Evolutionary conservation across 202 grass and related monocot species (phyloP), one percentile per base, ranked within the genome.

Genomic region (Panicum virgatum): DNA sequence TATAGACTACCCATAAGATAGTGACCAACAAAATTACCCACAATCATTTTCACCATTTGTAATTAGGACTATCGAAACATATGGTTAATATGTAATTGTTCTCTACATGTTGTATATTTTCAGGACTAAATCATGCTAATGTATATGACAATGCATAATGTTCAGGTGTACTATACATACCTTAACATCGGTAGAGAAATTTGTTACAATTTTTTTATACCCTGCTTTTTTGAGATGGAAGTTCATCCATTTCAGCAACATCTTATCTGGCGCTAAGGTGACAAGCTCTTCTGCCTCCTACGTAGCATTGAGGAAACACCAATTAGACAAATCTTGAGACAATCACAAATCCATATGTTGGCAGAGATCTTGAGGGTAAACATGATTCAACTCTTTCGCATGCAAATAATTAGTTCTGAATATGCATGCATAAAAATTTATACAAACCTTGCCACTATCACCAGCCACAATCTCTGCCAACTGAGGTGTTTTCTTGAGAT

Each of bases 191-290:
- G 83, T 88, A 39, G 91, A 94, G 86, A 94, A 94, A 85, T 93
- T 93, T 56, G 83, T 88, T 26, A 93, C 86, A 60, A 88, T 88
- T 81, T 93, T 90, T 20, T 84, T 90, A 53, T 93, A 93, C 61
- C 91, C 91, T 60, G 85, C 88, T 88, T 93, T 93, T 80, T 93
- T 90, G 75, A 93, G 86, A 88, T 90, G 91, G 73, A 93, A 93
- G 74, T 93, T 93, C 91, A 93, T 90, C 88, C 91, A 93, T 86
- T 93, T 93, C 61, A 93, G 88, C 85, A 93, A 81, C 91, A 93
- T 86, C 71, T 93, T 93, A 65, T 93, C 91, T 70, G 91, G 91
- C 19, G 88, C 85, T 73, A 93, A 77, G 20, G 78, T 93, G 75
- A 93, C n/a, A 42, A 93, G 79, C 83, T 93, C 91, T 71, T 93